These are phyloP conservation scores for Mycena filopes DNA, from an alignment of 768 basidiomycete genomes.

Conservation along the genomic window DNA sequence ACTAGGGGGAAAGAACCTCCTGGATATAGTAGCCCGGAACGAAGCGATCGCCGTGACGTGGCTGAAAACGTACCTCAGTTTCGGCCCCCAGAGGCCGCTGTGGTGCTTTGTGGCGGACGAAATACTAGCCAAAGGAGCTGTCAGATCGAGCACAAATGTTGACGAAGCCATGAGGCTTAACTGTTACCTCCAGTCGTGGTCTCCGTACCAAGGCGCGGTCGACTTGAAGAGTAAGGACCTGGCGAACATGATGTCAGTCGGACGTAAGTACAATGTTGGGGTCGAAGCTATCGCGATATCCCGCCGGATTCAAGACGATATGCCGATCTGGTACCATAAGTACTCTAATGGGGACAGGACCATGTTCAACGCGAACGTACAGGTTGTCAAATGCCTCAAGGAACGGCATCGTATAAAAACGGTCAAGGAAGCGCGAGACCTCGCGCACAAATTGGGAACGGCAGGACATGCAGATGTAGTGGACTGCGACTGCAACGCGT, in stretches of 20 bases:
- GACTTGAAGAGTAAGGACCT: not conserved
- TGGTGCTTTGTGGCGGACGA: constrained; percentile 1
- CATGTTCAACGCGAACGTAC: not conserved
- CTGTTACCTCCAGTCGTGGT: not conserved
- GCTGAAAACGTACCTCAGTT: not conserved
- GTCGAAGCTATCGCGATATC: not conserved
- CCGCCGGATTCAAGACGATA: not conserved
- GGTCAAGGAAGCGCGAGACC: not conserved
- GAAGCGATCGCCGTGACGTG: not conserved
- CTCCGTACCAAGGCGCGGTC: not conserved
- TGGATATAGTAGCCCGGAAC: not conserved
- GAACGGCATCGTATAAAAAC: not conserved
- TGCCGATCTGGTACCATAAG: not conserved
- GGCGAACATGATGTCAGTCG: not conserved
- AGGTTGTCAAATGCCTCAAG: not conserved
- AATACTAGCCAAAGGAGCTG: not conserved
- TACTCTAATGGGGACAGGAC: not conserved
- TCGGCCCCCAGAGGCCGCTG: not conserved
- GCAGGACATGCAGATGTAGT: not conserved
- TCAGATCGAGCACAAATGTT: not conserved
- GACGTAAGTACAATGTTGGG: not conserved
- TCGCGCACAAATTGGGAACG: not conserved
- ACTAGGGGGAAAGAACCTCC: not conserved
- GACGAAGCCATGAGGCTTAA: not conserved
- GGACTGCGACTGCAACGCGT: not conserved